Base-by-base conservation (phyloP, 164 flowering plant genomes). In the Berberis thunbergii region DNA sequence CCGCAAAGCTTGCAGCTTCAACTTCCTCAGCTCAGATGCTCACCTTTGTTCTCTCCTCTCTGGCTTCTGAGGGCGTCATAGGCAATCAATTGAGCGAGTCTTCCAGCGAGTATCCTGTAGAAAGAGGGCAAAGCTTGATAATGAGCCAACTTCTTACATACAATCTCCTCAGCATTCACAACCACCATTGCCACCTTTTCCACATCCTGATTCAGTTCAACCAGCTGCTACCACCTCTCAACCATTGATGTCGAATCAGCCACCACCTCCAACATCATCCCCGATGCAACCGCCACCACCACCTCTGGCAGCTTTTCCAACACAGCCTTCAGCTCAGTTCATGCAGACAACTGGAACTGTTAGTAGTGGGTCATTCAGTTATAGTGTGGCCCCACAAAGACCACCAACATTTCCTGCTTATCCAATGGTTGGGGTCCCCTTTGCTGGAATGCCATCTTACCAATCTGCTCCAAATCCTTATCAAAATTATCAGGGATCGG, bases 21-120 rank as follows among this genome's bases (percentile, higher is more conserved):
- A 79, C 96, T 9, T 84, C 97, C 44, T 95, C 99, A 2, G 99
- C 90, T 8, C 85, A 95, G 79, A 89, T 95, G 97, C 90, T 95
- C 45, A 79, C 91, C n/a, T 84, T 67, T 63, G 96, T 89, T 61
- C 84, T 89, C 45, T 87, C 97, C 12, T 89, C 97, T 43, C 76
- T 95, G 52, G 97, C 94, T 54, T 85, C 96, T 13, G 97, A 86
- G 69, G 88, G 91, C 3, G 81, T 79, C 58, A 84, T 83, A 7
- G 75, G 80, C 13, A 86, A 78, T 63, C 48, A 81, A 45, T 40
- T 65, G 4, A 76, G 72, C 62, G 88, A 83, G 7, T 67, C 89
- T 45, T 62, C 87, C 2, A 53, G 65, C 3, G 90, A 88, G 63
- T 74, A 63, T 49, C 84, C 79, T 45, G 44, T 86, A 2, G 87